Evolutionary conservation across 495 filamentous ascomycete genomes (phyloP), one percentile per base, ranked within the genome.

Genomic region (Podospora pseudoanserina): DNA sequence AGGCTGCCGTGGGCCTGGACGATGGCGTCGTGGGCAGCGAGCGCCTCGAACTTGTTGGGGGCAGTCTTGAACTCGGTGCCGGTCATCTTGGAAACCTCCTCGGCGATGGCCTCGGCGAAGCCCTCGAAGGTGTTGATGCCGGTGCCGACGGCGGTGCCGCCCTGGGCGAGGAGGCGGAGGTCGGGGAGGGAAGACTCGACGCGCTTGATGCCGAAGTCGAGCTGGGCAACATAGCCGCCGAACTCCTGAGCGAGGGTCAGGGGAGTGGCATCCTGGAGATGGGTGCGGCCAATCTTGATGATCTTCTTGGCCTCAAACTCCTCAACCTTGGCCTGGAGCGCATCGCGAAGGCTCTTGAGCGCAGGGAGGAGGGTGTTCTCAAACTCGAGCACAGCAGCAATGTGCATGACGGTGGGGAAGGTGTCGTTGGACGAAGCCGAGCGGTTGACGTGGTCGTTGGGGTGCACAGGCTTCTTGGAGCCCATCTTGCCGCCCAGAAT

Each of bases 381-480:
- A 65, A 98, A 87, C 81, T 98, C 95, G 56, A 99, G 83, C 32
- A 97, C 93, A 66, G 94, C 94, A 65, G 95, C 95, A 73, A 99
- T 97, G 85, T 98, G 96, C 95, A 99, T 99, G 73, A 97, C 96
- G 69, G 94, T 98, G 34, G 95, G 95, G 88, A 99, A 99, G 71
- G 94, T 98, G 78, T 99, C 95, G 85, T 99, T 99, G 69, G 96
- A 98, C 63, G 93, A 97, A 70, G 95, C 95, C 66, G 91, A 94
- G 88, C 96, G 96, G 87, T 99, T 99, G 78, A 99, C 95, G 80
- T 99, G 95, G 82, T 99, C 95, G 80, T 99, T 99, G 67, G 95
- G 95, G 83, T 99, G 95, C 54, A 99, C 95, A 32, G 95, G 95
- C 85, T 95, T 96, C 88, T 99, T 99, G 81, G 84, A 87, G 65